Conservation (phyloP, 352 stramenopile genomes). For the Phytophthora litchii region DNA sequence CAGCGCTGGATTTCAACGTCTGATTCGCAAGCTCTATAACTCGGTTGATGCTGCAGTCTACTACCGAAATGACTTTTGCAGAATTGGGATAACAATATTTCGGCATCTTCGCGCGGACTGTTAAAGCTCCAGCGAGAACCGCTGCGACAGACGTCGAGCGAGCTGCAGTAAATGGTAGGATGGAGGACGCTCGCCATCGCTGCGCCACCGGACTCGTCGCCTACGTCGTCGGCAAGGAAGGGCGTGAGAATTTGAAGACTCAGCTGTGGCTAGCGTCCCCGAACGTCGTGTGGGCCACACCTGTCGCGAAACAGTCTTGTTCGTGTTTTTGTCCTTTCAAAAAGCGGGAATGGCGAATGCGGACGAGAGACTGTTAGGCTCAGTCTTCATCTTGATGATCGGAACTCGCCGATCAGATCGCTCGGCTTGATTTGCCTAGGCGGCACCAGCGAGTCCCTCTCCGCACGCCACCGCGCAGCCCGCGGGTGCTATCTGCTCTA, state of each 20-base stretch:
- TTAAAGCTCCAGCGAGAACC: background rate
- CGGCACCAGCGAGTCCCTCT: background rate
- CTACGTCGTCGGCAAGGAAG: conserved; percentile 1
- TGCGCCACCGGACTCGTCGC: conserved; percentile 1
- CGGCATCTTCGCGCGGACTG: background rate
- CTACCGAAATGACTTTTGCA: background rate
- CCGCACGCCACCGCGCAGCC: conserved; percentile 19
- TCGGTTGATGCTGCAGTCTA: background rate
- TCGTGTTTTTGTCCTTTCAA: conserved; percentile 22
- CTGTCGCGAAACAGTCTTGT: conserved; percentile 4
- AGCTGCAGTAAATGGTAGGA: background rate
- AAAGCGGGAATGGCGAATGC: conserved; percentile 23
- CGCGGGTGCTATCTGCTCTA: background rate
- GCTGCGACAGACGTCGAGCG: background rate
- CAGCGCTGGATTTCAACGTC: background rate
- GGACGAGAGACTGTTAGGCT: conserved; percentile 15
- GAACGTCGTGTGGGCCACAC: conserved; percentile 24
- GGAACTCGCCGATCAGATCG: conserved; percentile 22
- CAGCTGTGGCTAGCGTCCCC: conserved; percentile 1
- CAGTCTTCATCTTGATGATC: conserved; percentile 34
- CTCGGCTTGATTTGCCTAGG: conserved; percentile 18
- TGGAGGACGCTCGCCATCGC: background rate
- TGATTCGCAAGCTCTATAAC: background rate
- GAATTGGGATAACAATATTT: background rate
- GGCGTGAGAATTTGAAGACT: conserved; percentile 2